Base-by-base conservation (phyloP, 2,329 filamentous ascomycete genomes). In the Mycosphaerelloides madeirae region DNA sequence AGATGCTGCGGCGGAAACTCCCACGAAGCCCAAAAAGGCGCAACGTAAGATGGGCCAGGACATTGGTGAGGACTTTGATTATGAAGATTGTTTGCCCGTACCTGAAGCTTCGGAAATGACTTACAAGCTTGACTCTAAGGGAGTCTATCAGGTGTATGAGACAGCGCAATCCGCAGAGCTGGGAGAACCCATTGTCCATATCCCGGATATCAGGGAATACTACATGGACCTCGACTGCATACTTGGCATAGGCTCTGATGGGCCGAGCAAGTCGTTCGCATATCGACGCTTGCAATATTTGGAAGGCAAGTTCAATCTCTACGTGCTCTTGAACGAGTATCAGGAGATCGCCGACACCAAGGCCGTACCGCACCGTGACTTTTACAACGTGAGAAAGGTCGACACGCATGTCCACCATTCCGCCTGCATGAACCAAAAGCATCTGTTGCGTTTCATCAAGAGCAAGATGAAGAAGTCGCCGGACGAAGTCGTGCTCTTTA, bases 401-500 rank as follows among this genome's bases (percentile, higher is more conserved):
- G 93, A 98, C 64, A 98, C 93, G 7, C 93, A 98, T 76, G 93
- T 98, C 57, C 93, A 98, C 65, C 93, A 98, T 67, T 98, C 93
- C 13, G 93, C 93, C 18, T 98, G 93, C 66, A 98, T 98, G 93
- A 98, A 98, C 64, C 93, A 98, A 68, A 98, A 98, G 70, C 93
- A 98, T 76, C 72, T 98, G 45, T 74, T 98, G 49, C 87, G 93
- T 43, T 98, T 98, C 69, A 98, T 98, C 74, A 98, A 98, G 70
- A 95, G 89, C 69, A 98, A 98, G 71, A 96, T 98, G 88, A 97
- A 96, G 78, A 98, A 95, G 68, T 93, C 80, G 14, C 89, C 90
- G 0, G 87, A 97, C 60, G 93, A 98, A 69, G 81, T 93, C 25
- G 93, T 98, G 6, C 78, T 98, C 34, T 94, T 83, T 66, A 80